phyloP scores from a whole-genome alignment of 768 basidiomycete genomes.

The Russula virescens region DNA sequence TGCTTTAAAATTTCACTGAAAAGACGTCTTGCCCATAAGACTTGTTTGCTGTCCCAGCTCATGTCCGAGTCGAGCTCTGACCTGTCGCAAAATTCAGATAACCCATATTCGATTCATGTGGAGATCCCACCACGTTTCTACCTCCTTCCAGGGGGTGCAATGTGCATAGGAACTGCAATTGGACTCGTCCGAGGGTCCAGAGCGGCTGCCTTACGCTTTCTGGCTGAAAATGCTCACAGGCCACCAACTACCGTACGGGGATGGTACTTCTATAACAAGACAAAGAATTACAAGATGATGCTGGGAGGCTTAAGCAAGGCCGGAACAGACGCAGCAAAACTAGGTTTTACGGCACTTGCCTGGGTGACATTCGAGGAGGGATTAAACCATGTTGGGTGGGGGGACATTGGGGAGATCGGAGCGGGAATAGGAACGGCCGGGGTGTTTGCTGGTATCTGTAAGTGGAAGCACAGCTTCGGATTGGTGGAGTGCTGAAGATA shows the following conservation, averaged over 20 bases:
- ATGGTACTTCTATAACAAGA: conserved; percentile 96
- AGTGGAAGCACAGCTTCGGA: conserved; percentile 28
- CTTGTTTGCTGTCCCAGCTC: not conserved
- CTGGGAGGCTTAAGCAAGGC: conserved; percentile 66
- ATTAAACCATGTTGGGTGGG: conserved; percentile 33
- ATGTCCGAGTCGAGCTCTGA: conserved; percentile 3
- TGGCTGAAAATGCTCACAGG: conserved; percentile 91
- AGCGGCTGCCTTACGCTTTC: conserved; percentile 65
- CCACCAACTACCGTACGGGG: conserved; percentile 80
- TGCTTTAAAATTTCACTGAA: not conserved
- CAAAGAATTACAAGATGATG: conserved; percentile 86
- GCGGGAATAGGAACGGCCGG: conserved; percentile 62
- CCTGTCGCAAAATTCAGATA: conserved; percentile 24
- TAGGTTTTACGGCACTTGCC: conserved; percentile 42
- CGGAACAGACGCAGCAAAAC: conserved; percentile 47
- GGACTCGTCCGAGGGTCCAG: conserved; percentile 72
- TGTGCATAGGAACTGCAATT: conserved; percentile 57
- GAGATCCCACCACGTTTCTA: conserved; percentile 54
- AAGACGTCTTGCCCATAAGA: not conserved
- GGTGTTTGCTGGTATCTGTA: conserved; percentile 51
- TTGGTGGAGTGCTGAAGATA: conserved; percentile 12
- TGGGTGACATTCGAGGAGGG: conserved; percentile 50
- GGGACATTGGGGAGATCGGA: conserved; percentile 47
- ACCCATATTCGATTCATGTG: conserved; percentile 32
- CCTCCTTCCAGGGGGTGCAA: conserved; percentile 53